Evolutionary conservation across 176 grass and related monocot species (phyloP).

Genomic region (Leersia perrieri): DNA sequence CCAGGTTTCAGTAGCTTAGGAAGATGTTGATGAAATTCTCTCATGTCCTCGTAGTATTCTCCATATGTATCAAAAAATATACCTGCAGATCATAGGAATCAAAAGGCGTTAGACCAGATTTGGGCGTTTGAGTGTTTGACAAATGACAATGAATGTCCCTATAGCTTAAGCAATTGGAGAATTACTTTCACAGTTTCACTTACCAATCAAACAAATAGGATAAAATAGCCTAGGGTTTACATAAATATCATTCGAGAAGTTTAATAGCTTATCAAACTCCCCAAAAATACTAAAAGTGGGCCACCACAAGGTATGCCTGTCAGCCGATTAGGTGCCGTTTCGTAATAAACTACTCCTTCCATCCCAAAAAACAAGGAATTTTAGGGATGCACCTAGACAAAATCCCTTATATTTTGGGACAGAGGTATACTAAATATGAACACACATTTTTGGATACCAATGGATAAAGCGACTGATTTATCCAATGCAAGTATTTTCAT

Average conservation of each 20-base stretch:
- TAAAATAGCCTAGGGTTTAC: background rate
- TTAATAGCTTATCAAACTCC: background rate
- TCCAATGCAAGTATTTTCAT: background rate
- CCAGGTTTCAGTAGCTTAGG: constrained; percentile 63
- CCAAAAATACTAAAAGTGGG: background rate
- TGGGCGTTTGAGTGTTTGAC: background rate
- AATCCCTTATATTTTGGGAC: no score
- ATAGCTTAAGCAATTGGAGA: background rate
- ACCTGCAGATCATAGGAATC: constrained; percentile 25
- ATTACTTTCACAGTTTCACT: background rate
- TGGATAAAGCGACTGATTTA: background rate
- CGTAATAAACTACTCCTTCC: no score
- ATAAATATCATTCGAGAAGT: background rate
- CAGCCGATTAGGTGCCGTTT: background rate
- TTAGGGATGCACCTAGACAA: no score
- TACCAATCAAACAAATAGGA: background rate
- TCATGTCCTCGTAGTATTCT: constrained; percentile 92
- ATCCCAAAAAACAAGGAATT: no score
- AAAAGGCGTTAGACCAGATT: background rate
- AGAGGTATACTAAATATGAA: constrained; percentile 26
- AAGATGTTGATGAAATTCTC: constrained; percentile 80
- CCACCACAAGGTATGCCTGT: background rate
- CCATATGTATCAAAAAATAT: constrained; percentile 92
- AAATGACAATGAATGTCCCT: background rate
- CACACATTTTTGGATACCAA: background rate